Evolutionary conservation across 2,329 filamentous ascomycete species (phyloP), one percentile per base, ranked within the genome.

Genomic region (Sphaceloma murrayae): DNA sequence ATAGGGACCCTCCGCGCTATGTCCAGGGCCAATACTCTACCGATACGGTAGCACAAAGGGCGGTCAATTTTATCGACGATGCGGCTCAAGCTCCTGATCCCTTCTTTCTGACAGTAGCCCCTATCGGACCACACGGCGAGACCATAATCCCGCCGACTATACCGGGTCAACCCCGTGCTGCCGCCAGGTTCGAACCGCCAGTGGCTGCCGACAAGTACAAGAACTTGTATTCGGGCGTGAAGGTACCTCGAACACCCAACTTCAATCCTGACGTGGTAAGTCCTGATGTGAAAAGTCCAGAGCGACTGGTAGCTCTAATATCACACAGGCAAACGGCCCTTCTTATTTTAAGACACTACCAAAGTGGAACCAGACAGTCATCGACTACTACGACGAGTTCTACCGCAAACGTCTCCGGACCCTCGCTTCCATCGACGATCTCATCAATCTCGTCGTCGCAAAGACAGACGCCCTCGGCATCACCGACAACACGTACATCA

Each of bases 21-120:
- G 71, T 75, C 47, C 65, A 73, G 32, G 73, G 73, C 1, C 59
- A 70, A 31, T 72, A 80, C 53, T 70, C 65, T 0, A 71, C 68
- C 0, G 80, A 84, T 52, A 61, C 85, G 5, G 66, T 82, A 10
- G 68, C 74, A 0, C 55, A 72, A 3, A 77, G 79, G 49, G 72
- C 78, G 0, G 64, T 73, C 5, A 74, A 69, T 0, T 75, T 84
- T 33, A 60, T 86, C 0, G 55, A 59, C 14, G 56, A 56, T n/a
- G 46, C 49, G 5, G 38, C 48, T 3, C 44, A 48, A 10, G 7
- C 29, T 1, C 46, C 51, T 11, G 34, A 49, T 13, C 57, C 57
- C 11, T 60, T 58, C 50, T 60, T 58, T 46, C 46, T 60, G 7
- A 53, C 48, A 2, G 51, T 57, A 6, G 57, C 56, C n/a, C 57